A percentile compares a stretch with the other conserved stretches of the same genome.
Conservation (phyloP, 331 rosid genomes). For the Stylosanthes scabra region DNA sequence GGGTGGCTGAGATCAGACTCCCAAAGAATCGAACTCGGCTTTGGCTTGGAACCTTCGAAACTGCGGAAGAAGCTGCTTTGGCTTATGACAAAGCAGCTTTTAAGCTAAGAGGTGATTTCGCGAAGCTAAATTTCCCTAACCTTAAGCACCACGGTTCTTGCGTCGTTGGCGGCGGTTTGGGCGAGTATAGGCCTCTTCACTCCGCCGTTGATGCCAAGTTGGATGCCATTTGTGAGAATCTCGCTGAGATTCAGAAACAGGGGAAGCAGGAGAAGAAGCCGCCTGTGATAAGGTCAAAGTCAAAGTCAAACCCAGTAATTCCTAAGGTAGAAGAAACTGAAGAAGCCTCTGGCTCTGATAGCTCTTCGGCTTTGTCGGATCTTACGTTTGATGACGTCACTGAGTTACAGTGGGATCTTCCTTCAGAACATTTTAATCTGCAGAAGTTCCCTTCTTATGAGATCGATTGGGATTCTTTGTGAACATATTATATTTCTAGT, state of each 20-base stretch:
- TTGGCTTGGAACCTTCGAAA: slow-evolving; percentile 98
- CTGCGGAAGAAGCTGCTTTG: slow-evolving; percentile 97
- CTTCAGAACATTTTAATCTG: slow-evolving; percentile 47
- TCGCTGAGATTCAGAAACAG: slow-evolving; percentile 75
- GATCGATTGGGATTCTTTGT: slow-evolving; percentile 90
- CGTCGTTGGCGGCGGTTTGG: slow-evolving; percentile 56
- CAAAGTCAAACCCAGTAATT: neutral
- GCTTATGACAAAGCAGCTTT: slow-evolving; percentile 95
- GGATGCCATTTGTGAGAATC: slow-evolving; percentile 75
- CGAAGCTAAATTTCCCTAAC: slow-evolving; percentile 89
- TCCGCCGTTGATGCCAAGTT: slow-evolving; percentile 91
- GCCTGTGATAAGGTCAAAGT: slow-evolving; percentile 38
- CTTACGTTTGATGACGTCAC: slow-evolving; percentile 66
- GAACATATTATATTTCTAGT: slow-evolving; percentile 22
- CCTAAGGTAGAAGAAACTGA: slow-evolving; percentile 46
- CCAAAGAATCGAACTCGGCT: slow-evolving; percentile 93
- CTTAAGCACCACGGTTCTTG: slow-evolving; percentile 62
- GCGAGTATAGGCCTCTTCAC: slow-evolving; percentile 71
- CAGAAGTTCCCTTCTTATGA: slow-evolving; percentile 86
- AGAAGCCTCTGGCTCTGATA: slow-evolving; percentile 54
- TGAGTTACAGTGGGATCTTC: slow-evolving; percentile 64
- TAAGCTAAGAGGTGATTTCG: slow-evolving; percentile 92
- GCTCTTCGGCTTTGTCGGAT: slow-evolving; percentile 83
- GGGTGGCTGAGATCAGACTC: slow-evolving; percentile 98
- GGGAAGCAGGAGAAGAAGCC: slow-evolving; percentile 60